These are phyloP conservation scores for Eimeria nieschulzi DNA, from an alignment of 169 alveolate species.

Conservation along the genomic window DNA sequence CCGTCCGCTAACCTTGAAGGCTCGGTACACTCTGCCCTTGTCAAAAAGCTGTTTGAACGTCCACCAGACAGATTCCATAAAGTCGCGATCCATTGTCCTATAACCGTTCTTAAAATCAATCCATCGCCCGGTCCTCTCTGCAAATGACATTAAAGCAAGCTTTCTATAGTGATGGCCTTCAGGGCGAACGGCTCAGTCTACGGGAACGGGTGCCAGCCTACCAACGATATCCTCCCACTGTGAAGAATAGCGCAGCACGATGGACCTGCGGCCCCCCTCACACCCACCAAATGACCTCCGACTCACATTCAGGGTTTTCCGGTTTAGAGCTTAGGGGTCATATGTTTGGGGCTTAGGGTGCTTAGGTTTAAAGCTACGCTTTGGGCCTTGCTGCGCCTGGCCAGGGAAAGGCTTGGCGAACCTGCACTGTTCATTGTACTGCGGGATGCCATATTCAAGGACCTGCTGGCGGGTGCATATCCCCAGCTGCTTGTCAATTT, in stretches of 20 bases:
- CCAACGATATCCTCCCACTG: slow-evolving; percentile 90
- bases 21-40: slow-evolving; percentile 78
- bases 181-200: background rate
- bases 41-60: slow-evolving; percentile 91
- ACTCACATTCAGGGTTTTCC: background rate
- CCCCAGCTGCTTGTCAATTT: slow-evolving; percentile 94
- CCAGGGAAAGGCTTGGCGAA: background rate
- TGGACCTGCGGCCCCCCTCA: slow-evolving; percentile 85
- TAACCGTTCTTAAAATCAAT: slow-evolving; percentile 99
- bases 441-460: slow-evolving; percentile 82
- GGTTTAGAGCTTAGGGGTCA: background rate
- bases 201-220: slow-evolving; percentile 2
- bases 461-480: slow-evolving; percentile 93
- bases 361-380: too few relatives aligned
- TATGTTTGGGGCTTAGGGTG: background rate
- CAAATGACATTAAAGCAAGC: background rate
- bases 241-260: slow-evolving; percentile 96
- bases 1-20: slow-evolving; percentile 12
- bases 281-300: background rate
- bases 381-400: too few relatives aligned
- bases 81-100: slow-evolving; percentile 97
- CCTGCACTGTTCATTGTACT: slow-evolving; percentile 91
- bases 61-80: slow-evolving; percentile 96
- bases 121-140: slow-evolving; percentile 98
- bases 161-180: background rate